Percentiles rank a stretch among this genome's conserved stretches.
phyloP scores from a whole-genome alignment of 1,284 basidiomycete genomes.

The Cystobasidium sp. region DNA sequence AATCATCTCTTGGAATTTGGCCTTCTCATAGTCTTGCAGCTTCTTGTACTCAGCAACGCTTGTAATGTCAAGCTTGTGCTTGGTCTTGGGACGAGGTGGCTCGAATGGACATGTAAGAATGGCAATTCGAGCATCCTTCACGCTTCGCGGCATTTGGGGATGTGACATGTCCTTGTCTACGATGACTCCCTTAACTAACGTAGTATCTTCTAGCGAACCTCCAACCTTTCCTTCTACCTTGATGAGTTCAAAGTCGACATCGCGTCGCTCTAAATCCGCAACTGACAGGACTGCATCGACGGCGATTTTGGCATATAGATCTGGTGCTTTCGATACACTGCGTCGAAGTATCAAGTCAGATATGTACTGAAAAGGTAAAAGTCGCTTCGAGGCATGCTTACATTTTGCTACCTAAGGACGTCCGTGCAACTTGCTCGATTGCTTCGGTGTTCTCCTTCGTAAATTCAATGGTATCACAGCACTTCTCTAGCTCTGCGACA shows the following conservation, averaged over 20 bases:
- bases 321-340: slow-evolving; percentile 94
- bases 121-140: slow-evolving; percentile 88
- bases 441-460: slow-evolving; percentile 80
- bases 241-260: slow-evolving; percentile 98
- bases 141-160: slow-evolving; percentile 90
- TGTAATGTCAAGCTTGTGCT: slow-evolving; percentile 98
- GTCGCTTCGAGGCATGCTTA: slow-evolving; percentile 58
- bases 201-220: slow-evolving; percentile 91
- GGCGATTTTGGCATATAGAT: slow-evolving; percentile 95
- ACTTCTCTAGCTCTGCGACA: slow-evolving; percentile 84
- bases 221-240: slow-evolving; percentile 99
- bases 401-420: slow-evolving; percentile 97
- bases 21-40: slow-evolving; percentile 90
- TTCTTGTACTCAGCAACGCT: slow-evolving; percentile 98
- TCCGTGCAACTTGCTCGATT: slow-evolving; percentile 92
- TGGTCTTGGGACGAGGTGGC: slow-evolving; percentile 97
- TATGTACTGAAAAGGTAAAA: neutral
- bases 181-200: slow-evolving; percentile 90
- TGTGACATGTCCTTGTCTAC: slow-evolving; percentile 99
- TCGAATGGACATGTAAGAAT: slow-evolving; percentile 99
- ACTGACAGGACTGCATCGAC: slow-evolving; percentile 95
- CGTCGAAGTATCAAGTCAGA: neutral
- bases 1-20: slow-evolving; percentile 97
- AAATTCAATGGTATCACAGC: slow-evolving; percentile 89
- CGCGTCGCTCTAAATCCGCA: slow-evolving; percentile 89